A percentile compares a stretch with the other conserved stretches of the same genome.
phyloP scores from a whole-genome alignment of 2,329 filamentous ascomycete species.

The Apiospora hydei region DNA sequence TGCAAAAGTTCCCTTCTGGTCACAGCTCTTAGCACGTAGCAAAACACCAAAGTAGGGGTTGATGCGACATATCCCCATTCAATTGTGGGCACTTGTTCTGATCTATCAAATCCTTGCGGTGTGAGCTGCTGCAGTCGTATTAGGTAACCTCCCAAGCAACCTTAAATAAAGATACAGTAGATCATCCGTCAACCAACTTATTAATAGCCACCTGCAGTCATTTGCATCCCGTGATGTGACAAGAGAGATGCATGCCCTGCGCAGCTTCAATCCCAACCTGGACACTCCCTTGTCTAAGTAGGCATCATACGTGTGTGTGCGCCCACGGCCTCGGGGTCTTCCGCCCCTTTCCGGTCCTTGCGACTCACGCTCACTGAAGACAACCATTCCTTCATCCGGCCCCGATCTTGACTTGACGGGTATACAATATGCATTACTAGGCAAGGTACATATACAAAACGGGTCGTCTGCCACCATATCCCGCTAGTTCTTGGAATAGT shows the following conservation, averaged over 20 bases:
- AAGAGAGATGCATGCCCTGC: neutral
- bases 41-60: slow-evolving; percentile 4
- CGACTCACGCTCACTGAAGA: neutral
- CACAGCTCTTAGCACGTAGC: neutral
- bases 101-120: neutral
- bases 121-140: neutral
- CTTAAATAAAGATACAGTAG: neutral
- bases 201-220: neutral
- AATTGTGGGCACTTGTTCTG: slow-evolving; percentile 1
- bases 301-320: neutral
- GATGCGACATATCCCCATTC: slow-evolving; percentile 2
- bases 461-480: neutral
- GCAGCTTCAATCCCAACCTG: neutral
- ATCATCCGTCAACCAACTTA: neutral
- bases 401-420: neutral
- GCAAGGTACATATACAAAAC: neutral
- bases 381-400: neutral
- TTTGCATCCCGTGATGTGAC: neutral
- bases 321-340: slow-evolving; percentile 4
- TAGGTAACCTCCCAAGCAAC: slow-evolving; percentile 4
- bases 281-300: neutral
- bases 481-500: neutral
- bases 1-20: neutral
- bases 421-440: neutral
- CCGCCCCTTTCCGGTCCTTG: neutral